Percentiles rank a stretch among this genome's conserved stretches.
Conservation (phyloP, 164 flowering plant genomes). For the Kalanchoe fedtschenkoi region DNA sequence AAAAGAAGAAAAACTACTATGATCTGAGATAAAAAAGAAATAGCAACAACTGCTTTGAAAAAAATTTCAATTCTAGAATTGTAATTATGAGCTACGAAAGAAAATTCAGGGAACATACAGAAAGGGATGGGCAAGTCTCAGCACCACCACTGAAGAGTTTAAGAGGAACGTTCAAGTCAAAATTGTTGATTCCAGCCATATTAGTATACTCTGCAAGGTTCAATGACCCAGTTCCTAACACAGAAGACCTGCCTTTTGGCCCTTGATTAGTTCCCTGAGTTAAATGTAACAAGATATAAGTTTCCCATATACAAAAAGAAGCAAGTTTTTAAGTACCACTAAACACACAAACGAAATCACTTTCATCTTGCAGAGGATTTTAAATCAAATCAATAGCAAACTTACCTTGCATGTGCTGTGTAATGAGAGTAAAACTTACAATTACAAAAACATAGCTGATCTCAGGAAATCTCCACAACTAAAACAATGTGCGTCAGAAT, state of each 20-base stretch:
- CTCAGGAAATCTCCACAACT: background rate
- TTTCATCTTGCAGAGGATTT: background rate
- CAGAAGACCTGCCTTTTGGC: conserved; percentile 1
- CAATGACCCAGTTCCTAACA: conserved; percentile 4
- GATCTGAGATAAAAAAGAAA: background rate
- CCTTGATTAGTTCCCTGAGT: conserved; percentile 4
- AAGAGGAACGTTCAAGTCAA: conserved; percentile 56
- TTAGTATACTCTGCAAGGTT: conserved; percentile 12
- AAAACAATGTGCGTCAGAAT: background rate
- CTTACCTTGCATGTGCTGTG: background rate
- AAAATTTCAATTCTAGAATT: background rate
- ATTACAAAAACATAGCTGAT: background rate
- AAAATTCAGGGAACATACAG: conserved; percentile 35
- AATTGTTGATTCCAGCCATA: conserved; percentile 38
- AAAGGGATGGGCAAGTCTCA: conserved; percentile 46
- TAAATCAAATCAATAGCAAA: background rate
- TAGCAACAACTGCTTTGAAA: background rate
- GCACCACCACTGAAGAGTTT: conserved; percentile 18
- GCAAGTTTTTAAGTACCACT: background rate
- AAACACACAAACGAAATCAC: background rate
- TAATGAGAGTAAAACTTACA: background rate
- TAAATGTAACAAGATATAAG: background rate
- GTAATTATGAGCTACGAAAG: background rate
- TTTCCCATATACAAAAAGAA: background rate
- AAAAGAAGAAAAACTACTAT: background rate